phyloP scores from a whole-genome alignment of 176 grass and related monocot genomes.

The Neostapfia colusana region DNA sequence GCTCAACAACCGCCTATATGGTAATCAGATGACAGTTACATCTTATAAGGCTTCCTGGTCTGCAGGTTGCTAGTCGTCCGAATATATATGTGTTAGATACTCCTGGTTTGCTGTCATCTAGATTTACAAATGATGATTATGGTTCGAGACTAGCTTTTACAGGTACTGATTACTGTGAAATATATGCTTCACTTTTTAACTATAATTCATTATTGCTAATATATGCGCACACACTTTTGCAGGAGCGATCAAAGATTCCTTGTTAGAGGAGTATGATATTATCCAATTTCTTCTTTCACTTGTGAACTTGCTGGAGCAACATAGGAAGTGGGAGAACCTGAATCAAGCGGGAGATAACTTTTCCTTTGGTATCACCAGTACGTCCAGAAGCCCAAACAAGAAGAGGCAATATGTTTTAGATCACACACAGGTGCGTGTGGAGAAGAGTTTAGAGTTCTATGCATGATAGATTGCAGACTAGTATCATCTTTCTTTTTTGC shows the following conservation, averaged over 20 bases:
- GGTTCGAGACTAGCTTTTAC: constrained; percentile 56
- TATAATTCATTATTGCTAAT: constrained; percentile 31
- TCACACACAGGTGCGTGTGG: constrained; percentile 62
- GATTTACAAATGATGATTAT: constrained; percentile 41
- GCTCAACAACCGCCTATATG: background rate
- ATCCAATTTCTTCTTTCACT: constrained; percentile 57
- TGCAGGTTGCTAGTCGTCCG: constrained; percentile 74
- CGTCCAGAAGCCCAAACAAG: constrained; percentile 15
- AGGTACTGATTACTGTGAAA: constrained; percentile 44
- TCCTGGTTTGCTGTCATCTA: constrained; percentile 59
- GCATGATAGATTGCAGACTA: background rate
- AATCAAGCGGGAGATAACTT: constrained; percentile 32
- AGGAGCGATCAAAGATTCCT: constrained; percentile 69
- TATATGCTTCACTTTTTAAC: constrained; percentile 14
- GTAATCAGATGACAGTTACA: constrained; percentile 19
- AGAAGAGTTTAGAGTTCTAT: background rate
- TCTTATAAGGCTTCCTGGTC: constrained; percentile 19
- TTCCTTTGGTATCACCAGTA: constrained; percentile 7
- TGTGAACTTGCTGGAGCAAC: constrained; percentile 49
- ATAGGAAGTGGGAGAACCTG: constrained; percentile 48
- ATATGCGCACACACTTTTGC: constrained; percentile 6
- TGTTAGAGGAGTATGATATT: constrained; percentile 52
- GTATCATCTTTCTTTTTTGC: background rate
- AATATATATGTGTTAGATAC: constrained; percentile 80
- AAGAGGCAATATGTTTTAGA: constrained; percentile 62